A percentile compares a stretch with the other conserved stretches of the same genome.
Conservation (phyloP, 768 basidiomycete genomes). For the Mrakia blollopis region DNA sequence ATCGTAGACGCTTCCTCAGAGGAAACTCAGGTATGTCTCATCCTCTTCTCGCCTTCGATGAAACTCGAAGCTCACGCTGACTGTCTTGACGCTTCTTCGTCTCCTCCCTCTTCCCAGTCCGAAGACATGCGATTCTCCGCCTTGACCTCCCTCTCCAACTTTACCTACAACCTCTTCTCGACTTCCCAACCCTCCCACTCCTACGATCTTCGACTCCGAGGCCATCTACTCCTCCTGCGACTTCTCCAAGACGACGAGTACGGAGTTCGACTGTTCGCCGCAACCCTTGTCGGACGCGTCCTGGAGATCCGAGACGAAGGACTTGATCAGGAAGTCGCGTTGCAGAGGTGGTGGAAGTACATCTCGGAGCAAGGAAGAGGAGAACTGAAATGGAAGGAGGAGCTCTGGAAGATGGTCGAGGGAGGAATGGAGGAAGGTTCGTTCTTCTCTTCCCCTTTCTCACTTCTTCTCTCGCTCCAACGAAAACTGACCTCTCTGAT, state of each 20-base stretch:
- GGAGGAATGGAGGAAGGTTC: background rate
- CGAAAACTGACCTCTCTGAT: background rate
- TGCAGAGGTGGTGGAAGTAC: background rate
- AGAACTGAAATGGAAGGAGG: background rate
- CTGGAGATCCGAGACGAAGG: background rate
- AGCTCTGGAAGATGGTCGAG: slow-evolving; percentile 7
- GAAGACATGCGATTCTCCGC: slow-evolving; percentile 11
- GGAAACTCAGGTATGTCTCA: slow-evolving; percentile 11
- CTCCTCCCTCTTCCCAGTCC: background rate
- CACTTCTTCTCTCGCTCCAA: background rate
- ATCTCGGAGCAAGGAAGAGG: background rate
- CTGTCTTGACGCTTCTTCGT: background rate
- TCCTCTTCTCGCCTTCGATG: background rate
- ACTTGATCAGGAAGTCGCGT: slow-evolving; percentile 14
- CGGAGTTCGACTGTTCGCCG: slow-evolving; percentile 13
- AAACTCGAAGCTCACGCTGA: background rate
- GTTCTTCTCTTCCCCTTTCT: background rate
- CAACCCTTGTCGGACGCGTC: background rate
- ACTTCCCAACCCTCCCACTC: background rate
- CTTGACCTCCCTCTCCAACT: background rate
- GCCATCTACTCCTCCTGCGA: slow-evolving; percentile 4
- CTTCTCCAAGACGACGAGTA: slow-evolving; percentile 23
- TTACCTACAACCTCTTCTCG: background rate
- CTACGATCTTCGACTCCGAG: background rate
- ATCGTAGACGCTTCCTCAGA: background rate